Evolutionary conservation across 805 yeast genomes (phyloP), one percentile per base, ranked within the genome.

Genomic region (Sungouiella blattae): DNA sequence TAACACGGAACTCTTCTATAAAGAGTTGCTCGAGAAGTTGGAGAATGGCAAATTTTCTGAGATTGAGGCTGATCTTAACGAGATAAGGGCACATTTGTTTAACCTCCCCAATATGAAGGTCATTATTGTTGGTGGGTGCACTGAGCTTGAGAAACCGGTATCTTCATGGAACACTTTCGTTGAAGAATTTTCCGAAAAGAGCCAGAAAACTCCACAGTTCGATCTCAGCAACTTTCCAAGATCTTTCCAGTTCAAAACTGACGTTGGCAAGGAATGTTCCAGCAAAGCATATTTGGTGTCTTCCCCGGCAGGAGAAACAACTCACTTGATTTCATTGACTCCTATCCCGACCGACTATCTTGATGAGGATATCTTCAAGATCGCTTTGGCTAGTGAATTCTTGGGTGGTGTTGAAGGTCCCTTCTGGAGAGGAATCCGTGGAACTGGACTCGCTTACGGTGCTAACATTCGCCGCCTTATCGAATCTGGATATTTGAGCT

Each of bases 351-450:
- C 71, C 1, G 57, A 62, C 35, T 69, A 65, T 41, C 41, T 57
- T 26, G 47, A 62, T 33, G 63, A 60, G 13, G 96, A 89, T 47
- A 67, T 80, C 20, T 79, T 83, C 33, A 82, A 80, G 17, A 69
- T 91, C 26, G 73, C 82, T 0, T 70, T 89, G 18, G 86, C 88
- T 5, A 72, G 83, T 5, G 88, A 84, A 36, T 83, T 80, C 49
- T 66, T 93, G 37, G 84, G 82, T 45, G 83, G 87, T 24, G 87
- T 87, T 13, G 98, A 93, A 58, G 98, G 98, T 3, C 98, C 98
- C 23, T 82, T 91, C 44, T 91, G 98, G 97, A 76, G 87, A 50
- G 96, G 94, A 37, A 85, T 93, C 22, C 77, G 98, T 61, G 98
- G 98, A 26, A 74, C 88, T 1, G 98, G 98, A 2, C 66, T 86